Evolutionary conservation across 1,139 yeast species (phyloP), one percentile per base, ranked within the genome.

Genomic region (Saccharomyces hybrid): DNA sequence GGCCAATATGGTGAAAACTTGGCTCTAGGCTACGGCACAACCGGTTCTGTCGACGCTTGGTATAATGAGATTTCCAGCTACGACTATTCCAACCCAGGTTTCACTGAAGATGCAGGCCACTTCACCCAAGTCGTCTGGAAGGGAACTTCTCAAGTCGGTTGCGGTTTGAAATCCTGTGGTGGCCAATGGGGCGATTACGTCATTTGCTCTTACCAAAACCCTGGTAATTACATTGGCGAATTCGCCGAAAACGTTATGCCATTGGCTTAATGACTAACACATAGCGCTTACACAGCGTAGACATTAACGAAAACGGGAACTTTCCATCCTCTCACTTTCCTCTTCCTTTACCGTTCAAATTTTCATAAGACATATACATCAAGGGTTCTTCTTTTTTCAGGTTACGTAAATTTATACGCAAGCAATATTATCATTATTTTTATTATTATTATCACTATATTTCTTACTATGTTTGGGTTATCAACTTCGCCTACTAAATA

Each of bases 121-220:
- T 84, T 84, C 71, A 83, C 89, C 13, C 89, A 84, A 69, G 65
- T 84, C 50, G 78, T 84, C n/a, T 84, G 90, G 90, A 78, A 78
- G 59, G 61, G 75, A 6, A 71, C 84, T 46, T 69, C 79, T 28
- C 68, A 76, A 58, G 69, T 84, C 46, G 90, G 89, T 42, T 84
- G 90, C 73, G 87, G 84, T 53, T 72, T 72, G 59, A 78, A 81
- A 47, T 66, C 67, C 51, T 83, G 88, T 73, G 68, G 56, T 77
- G 79, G 80, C 26, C 55, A 57, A 11, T 58, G 64, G 55, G 73
- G 76, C 57, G 81, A 79, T 60, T 85, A 84, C 71, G 76, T 86
- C 55, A 78, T 84, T 55, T 85, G 93, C 74, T 86, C 84, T 63
- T 85, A 85, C 70, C 66, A 74, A 44, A 73, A 78, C 25, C 77